These are phyloP conservation scores for Mycena floridula DNA, from an alignment of 768 basidiomycete genomes.

Conservation along the genomic window DNA sequence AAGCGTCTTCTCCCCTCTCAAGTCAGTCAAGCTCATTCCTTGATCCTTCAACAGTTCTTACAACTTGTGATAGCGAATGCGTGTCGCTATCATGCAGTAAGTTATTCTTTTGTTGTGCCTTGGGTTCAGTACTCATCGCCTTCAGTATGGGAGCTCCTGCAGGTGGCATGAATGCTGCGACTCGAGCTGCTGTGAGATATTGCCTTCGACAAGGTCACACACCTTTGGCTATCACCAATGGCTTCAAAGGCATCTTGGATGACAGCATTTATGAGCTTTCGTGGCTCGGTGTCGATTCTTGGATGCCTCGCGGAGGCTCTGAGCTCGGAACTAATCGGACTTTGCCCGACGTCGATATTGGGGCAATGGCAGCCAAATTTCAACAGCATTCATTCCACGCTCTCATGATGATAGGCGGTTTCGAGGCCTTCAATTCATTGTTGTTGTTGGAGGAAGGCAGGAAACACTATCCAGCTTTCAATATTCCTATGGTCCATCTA, in stretches of 20 bases:
- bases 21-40: conserved; percentile 33
- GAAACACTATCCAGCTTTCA: conserved; percentile 82
- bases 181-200: conserved; percentile 89
- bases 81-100: conserved; percentile 81
- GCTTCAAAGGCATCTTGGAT: conserved; percentile 91
- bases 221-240: conserved; percentile 91
- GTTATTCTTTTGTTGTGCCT: conserved; percentile 18
- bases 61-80: conserved; percentile 49
- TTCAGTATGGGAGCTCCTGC: conserved; percentile 91
- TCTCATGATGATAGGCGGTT: conserved; percentile 89
- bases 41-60: conserved; percentile 7
- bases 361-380: conserved; percentile 85
- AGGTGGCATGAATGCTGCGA: conserved; percentile 98
- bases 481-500: conserved; percentile 92
- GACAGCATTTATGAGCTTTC: conserved; percentile 81
- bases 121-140: conserved; percentile 5
- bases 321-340: conserved; percentile 96
- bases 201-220: conserved; percentile 89
- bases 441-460: conserved; percentile 74
- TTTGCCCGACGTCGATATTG: conserved; percentile 81
- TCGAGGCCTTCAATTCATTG: conserved; percentile 86
- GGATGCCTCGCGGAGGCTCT: conserved; percentile 94
- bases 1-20: conserved; percentile 46
- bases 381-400: conserved; percentile 77
- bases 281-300: conserved; percentile 96